Evolutionary conservation across 1,139 yeast genomes (phyloP), one percentile per base, ranked within the genome.

Genomic region (Torulaspora globosa): DNA sequence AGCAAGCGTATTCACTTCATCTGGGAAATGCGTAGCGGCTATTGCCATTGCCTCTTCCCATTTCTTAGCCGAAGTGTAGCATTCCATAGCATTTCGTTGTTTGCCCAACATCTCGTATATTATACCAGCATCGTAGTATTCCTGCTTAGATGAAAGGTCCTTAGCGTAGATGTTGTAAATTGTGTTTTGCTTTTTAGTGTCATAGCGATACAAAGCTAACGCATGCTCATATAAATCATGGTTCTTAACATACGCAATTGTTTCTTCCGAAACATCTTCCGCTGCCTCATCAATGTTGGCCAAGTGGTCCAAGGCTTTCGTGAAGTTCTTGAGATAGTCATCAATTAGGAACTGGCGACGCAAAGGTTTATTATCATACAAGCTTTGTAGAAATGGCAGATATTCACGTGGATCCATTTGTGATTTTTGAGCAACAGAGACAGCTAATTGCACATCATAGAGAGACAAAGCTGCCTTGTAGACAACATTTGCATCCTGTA

Each of bases 391-490:
- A 66, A 92, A 94, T 43, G 98, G 97, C 44, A 94, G 70, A 60
- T 92, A 94, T 65, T 94, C 99, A 61, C 90, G 88, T 23, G 99
- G 99, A 69, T 94, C 99, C 74, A 84, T 89, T 66, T 92, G 97
- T 0, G 97, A 89, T 62, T 89, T 92, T 65, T 94, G 97, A 0
- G 98, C 98, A 53, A 94, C 82, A 10, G 78, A 74, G 49, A 94
- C 73, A 0, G 98, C 79, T 55, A 90, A 70, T 50, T 82, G 82
- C 34, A 94, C 82, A 64, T 92, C 86, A 61, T 94, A 94, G 29
- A 86, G 71, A 1, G 95, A 86, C 51, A 92, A 74, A 0, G 97
- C 86, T 14, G 84, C 81, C 44, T 82, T 75, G 67, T 90, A 92
- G 27, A 92, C 73, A 53, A 79, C 72, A 60, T 88, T 88, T 29